A percentile compares a stretch with the other conserved stretches of the same genome.
Conservation (phyloP, 768 basidiomycete genomes). For the Auriscalpium vulgare region DNA sequence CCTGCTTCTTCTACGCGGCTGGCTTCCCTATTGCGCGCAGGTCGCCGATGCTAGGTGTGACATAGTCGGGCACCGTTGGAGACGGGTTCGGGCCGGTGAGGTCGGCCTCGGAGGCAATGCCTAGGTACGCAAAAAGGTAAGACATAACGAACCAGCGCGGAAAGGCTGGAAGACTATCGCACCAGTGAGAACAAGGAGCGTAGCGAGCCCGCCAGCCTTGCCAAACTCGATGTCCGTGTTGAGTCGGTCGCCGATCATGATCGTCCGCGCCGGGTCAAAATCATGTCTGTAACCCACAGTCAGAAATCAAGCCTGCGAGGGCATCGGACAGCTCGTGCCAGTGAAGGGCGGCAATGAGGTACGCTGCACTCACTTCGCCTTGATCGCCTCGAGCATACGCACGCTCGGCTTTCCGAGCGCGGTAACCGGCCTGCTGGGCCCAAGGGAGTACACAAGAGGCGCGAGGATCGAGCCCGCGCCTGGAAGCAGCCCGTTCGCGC, state of each 20-base stretch:
- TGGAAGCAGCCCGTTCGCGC: constrained; percentile 63
- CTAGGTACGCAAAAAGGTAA: constrained; percentile 26
- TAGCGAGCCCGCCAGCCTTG: constrained; percentile 74
- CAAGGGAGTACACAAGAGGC: constrained; percentile 67
- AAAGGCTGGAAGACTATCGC: constrained; percentile 4
- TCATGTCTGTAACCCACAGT: constrained; percentile 46
- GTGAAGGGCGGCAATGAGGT: too few species aligned
- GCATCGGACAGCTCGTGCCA: too few species aligned
- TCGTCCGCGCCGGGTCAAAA: constrained; percentile 78
- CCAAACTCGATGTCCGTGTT: constrained; percentile 96
- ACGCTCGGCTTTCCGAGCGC: constrained; percentile 86
- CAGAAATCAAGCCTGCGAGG: too few species aligned
- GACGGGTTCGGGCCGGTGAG: constrained; percentile 68
- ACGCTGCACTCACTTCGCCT: constrained; percentile 46
- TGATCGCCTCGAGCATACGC: constrained; percentile 91
- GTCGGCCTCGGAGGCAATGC: constrained; percentile 68
- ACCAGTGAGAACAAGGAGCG: constrained; percentile 92
- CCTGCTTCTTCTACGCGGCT: too few species aligned
- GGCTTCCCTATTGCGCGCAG: too few species aligned
- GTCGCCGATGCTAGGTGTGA: constrained; percentile 20
- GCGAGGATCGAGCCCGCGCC: constrained; percentile 83
- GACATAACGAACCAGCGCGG: too few species aligned
- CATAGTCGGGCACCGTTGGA: constrained; percentile 67
- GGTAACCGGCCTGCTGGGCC: constrained; percentile 47
- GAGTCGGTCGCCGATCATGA: constrained; percentile 95